phyloP scores from a whole-genome alignment of 805 yeast genomes.

The Lachancea dasiensis region DNA sequence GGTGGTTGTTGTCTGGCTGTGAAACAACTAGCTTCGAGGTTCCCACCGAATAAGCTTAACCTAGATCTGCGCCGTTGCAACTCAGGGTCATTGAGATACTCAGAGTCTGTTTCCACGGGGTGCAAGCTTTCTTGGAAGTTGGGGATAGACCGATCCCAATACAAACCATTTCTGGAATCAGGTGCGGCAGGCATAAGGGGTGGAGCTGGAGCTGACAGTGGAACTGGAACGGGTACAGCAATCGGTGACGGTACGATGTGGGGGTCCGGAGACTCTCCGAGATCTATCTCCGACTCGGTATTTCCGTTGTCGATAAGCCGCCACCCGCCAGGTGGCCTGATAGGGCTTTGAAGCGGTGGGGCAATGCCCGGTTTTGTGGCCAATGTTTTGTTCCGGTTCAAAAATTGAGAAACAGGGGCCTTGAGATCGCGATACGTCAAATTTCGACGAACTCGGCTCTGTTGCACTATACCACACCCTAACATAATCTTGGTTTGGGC shows the following conservation, averaged over 20 bases:
- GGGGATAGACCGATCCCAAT: slow-evolving; percentile 33
- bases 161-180: slow-evolving; percentile 17
- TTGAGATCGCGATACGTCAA: slow-evolving; percentile 28
- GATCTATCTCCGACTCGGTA: slow-evolving; percentile 1
- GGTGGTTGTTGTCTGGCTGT: not conserved
- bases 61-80: slow-evolving; percentile 32
- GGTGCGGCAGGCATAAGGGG: no score
- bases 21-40: not conserved
- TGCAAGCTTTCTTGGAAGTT: slow-evolving; percentile 8
- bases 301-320: slow-evolving; percentile 25
- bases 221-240: no score
- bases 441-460: slow-evolving; percentile 25
- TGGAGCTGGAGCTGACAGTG: no score
- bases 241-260: no score
- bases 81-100: slow-evolving; percentile 26
- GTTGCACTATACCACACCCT: slow-evolving; percentile 32
- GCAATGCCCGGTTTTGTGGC: slow-evolving; percentile 14
- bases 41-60: slow-evolving; percentile 16
- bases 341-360: slow-evolving; percentile 19
- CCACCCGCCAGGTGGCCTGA: slow-evolving; percentile 33
- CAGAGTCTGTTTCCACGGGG: slow-evolving; percentile 26
- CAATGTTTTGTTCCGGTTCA: slow-evolving; percentile 29
- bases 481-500: slow-evolving; percentile 37
- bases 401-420: slow-evolving; percentile 32
- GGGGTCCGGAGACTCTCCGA: not conserved